Base-by-base conservation (phyloP, 208 protist species). In the Histomonas meleagridis region DNA sequence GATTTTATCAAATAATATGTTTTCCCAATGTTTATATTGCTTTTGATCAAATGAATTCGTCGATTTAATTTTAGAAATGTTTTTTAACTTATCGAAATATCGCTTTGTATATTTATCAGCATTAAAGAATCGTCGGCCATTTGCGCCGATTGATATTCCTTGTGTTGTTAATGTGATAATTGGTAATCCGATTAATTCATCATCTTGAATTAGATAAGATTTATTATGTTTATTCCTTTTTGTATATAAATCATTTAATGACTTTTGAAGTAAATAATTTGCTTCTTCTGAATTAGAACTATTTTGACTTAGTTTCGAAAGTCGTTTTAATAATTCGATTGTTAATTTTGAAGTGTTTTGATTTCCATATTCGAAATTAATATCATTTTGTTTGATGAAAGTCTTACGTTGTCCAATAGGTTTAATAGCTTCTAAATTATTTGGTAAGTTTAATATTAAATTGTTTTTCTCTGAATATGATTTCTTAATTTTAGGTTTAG, bases 281-380 rank as follows among this genome's bases (percentile, higher is more conserved):
- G 43, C 26, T 79, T 51, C 70, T 21, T 9, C 21, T 32, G 10
- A 40, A 55, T 43, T 32, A 38, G 23, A 26, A 14, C 14, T 55
- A n/a, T 86, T 86, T 1, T 55, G 21, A 46, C 18, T 86, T 0
- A 23, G 46, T 38, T 55, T 43, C 16, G 76, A 9, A 23, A 86
- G 51, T 35, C 12, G 5, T 86, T 86, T 51, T 16, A 86, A 38
- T 0, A 86, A 26, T 5, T 86, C 46, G 26, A 86, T 86, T 35
- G 46, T 86, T 16, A 51, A 40, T 55, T 86, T 46, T 9, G 14
- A 14, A 12, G 76, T 48, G 51, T 86, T 51, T 10, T 51, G 23
- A 38, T 43, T 51, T 32, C 76, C 76, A 86, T 86, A 26, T 55
- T 86, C 40, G 46, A 86, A 86, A 18, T 86, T 46, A 35, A 86